Conservation (phyloP, 306 rosid species). For the Dalbergia cochinchinensis region DNA sequence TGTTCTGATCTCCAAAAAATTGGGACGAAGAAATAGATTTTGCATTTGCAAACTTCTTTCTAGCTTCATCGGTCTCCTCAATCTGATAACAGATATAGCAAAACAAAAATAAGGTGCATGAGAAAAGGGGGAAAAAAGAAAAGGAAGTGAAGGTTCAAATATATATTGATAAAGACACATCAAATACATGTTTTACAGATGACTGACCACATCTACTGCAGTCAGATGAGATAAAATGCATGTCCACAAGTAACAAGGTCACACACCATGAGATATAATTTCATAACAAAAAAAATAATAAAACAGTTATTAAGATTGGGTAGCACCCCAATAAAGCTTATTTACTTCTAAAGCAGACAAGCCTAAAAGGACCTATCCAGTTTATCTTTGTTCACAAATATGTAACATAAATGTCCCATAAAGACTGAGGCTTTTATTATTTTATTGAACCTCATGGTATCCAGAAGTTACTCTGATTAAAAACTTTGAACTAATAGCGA, state of each 20-base stretch:
- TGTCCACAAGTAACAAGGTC: background rate
- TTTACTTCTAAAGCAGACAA: conserved; percentile 13
- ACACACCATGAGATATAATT: background rate
- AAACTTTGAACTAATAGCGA: background rate
- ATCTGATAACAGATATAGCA: conserved; percentile 50
- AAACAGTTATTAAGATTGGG: background rate
- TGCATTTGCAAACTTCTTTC: conserved; percentile 96
- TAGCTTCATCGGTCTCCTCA: conserved; percentile 92
- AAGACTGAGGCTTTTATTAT: no score
- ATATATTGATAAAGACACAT: background rate
- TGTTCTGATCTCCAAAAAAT: conserved; percentile 88
- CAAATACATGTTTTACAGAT: conserved; percentile 11
- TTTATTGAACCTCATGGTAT: no score
- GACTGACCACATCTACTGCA: conserved; percentile 1
- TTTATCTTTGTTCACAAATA: background rate
- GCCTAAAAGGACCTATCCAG: background rate
- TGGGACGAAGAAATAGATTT: conserved; percentile 97
- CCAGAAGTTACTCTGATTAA: no score
- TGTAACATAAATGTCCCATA: background rate
- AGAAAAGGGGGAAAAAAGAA: background rate
- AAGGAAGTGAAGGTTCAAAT: background rate
- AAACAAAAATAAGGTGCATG: conserved; percentile 25
- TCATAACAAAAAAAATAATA: background rate
- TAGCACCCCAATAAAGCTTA: background rate
- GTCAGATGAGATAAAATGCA: conserved; percentile 24